Evolutionary conservation across 1,284 basidiomycete species (phyloP).

Genomic region (Austroboletus niveus): DNA sequence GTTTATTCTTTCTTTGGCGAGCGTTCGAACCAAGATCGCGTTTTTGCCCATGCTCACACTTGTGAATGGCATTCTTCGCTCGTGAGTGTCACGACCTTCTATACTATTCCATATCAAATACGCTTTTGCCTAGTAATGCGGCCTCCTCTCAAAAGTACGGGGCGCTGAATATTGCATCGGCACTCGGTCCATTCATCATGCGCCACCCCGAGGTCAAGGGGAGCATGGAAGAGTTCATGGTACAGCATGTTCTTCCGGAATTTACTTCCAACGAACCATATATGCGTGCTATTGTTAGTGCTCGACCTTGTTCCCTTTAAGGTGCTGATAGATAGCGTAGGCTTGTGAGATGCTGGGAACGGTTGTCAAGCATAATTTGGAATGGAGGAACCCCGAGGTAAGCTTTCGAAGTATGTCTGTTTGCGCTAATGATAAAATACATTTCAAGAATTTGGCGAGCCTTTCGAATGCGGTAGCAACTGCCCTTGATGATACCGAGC

Average conservation of each 20-base stretch:
- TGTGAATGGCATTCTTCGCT: constrained; percentile 67
- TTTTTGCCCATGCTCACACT: constrained; percentile 78
- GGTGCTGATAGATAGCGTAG: constrained; percentile 36
- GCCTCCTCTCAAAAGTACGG: constrained; percentile 71
- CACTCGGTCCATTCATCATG: constrained; percentile 75
- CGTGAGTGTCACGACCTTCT: constrained; percentile 42
- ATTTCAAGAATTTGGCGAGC: constrained; percentile 52
- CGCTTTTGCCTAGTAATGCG: constrained; percentile 41
- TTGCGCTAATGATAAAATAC: not conserved
- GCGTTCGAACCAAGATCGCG: constrained; percentile 72
- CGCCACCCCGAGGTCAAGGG: constrained; percentile 74
- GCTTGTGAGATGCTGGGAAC: constrained; percentile 79
- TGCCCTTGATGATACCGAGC: constrained; percentile 70
- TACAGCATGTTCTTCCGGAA: constrained; percentile 71
- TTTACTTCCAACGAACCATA: constrained; percentile 65
- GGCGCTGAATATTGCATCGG: constrained; percentile 77
- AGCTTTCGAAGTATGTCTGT: constrained; percentile 8
- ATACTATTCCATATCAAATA: not conserved
- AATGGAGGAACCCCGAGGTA: constrained; percentile 68
- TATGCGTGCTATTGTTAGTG: constrained; percentile 68
- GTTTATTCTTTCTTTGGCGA: constrained; percentile 75
- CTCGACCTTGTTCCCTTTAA: not conserved
- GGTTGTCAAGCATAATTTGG: constrained; percentile 63
- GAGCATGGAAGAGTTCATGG: constrained; percentile 75
- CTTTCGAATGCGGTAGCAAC: constrained; percentile 63